phyloP scores from a whole-genome alignment of 164 flowering plant genomes.

The Vitis riparia region DNA sequence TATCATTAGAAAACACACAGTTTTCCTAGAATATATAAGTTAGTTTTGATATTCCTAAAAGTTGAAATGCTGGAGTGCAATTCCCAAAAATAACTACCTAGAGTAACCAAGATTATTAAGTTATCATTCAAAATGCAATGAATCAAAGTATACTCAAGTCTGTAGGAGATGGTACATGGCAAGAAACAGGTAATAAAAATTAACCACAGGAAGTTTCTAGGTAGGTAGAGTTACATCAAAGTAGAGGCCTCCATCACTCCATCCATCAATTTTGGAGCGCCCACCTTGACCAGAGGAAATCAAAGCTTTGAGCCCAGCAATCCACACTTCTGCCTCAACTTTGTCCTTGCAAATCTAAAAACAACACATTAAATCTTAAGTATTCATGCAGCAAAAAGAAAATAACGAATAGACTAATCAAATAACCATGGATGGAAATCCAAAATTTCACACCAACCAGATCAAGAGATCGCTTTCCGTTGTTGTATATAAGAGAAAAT shows the following conservation, averaged over 20 bases:
- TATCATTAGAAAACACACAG: no score
- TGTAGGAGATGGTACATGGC: not conserved
- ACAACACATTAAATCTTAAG: not conserved
- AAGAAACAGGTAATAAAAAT: not conserved
- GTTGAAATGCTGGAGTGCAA: not conserved
- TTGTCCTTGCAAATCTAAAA: slow-evolving; percentile 93
- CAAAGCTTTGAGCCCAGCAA: slow-evolving; percentile 82
- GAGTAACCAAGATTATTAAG: not conserved
- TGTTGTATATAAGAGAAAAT: slow-evolving; percentile 85
- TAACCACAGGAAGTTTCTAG: not conserved
- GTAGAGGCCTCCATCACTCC: slow-evolving; percentile 84
- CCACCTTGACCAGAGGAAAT: slow-evolving; percentile 80
- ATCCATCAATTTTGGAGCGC: slow-evolving; percentile 94
- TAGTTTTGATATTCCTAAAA: not conserved
- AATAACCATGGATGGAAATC: slow-evolving; percentile 1
- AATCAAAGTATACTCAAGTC: not conserved
- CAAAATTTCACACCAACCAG: slow-evolving; percentile 50
- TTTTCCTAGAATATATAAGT: no score
- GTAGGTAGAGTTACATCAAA: slow-evolving; percentile 56
- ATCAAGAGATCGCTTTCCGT: slow-evolving; percentile 93
- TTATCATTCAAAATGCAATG: no score
- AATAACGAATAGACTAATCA: slow-evolving; percentile 3
- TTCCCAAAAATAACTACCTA: not conserved
- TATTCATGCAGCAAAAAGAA: slow-evolving; percentile 2
- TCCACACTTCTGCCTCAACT: slow-evolving; percentile 96